Percentiles rank a stretch among this genome's conserved stretches.
These are phyloP conservation scores for Vitis rupestris DNA, from an alignment of 164 flowering plant species.

Conservation along the genomic window DNA sequence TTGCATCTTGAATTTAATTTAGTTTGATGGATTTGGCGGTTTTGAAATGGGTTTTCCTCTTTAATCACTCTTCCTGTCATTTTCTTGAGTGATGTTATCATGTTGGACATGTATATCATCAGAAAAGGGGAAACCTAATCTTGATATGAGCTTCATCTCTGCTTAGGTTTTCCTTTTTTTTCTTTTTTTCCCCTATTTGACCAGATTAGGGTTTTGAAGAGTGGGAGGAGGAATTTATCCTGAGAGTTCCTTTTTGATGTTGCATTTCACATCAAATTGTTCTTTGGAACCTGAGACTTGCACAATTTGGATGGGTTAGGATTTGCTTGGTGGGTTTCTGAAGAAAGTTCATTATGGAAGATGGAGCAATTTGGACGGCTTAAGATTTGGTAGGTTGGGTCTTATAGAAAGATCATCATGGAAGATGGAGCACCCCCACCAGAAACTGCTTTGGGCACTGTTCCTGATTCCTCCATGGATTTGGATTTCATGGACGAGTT, in stretches of 20 bases:
- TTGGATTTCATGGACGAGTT: constrained; percentile 68
- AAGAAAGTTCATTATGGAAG: constrained; percentile 3
- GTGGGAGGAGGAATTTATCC: too few relatives aligned
- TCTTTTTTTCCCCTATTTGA: constrained; percentile 1
- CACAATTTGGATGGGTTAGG: constrained; percentile 3
- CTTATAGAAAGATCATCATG: constrained; percentile 39
- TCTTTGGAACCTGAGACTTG: too few relatives aligned
- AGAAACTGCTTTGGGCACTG: constrained; percentile 27
- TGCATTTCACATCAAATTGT: too few relatives aligned
- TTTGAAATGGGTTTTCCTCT: constrained; percentile 7
- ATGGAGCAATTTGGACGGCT: constrained; percentile 10
- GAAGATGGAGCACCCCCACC: constrained; percentile 48
- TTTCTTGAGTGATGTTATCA: too few relatives aligned
- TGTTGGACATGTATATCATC: too few relatives aligned
- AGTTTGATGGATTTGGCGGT: constrained; percentile 5
- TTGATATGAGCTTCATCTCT: too few relatives aligned
- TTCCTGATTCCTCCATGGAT: constrained; percentile 47
- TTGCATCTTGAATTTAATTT: constrained; percentile 5
- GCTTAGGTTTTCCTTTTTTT: too few relatives aligned
- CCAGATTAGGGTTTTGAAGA: neutral
- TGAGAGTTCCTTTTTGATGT: too few relatives aligned
- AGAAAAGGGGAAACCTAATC: too few relatives aligned
- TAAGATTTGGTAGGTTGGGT: constrained; percentile 8
- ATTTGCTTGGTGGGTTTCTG: neutral
- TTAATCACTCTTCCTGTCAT: too few relatives aligned